phyloP scores from a whole-genome alignment of 352 stramenopile species.

The Sclerospora graminicola region DNA sequence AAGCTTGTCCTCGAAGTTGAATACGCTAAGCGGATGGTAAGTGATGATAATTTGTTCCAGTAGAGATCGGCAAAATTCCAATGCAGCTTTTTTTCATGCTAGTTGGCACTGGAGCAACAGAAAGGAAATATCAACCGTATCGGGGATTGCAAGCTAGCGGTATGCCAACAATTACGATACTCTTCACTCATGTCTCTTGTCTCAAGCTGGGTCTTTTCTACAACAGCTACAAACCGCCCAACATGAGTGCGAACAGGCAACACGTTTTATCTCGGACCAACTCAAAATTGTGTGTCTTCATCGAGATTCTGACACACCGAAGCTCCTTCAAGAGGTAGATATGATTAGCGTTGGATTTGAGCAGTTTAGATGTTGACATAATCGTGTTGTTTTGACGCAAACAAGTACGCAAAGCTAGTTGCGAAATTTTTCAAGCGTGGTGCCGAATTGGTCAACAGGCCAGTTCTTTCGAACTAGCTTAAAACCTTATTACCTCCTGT shows the following conservation, averaged over 20 bases:
- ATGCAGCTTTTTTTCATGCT: not conserved
- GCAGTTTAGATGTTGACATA: not conserved
- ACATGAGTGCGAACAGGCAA: constrained; percentile 21
- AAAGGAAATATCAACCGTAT: constrained; percentile 50
- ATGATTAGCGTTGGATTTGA: constrained; percentile 2
- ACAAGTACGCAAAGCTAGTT: constrained; percentile 15
- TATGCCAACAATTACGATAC: constrained; percentile 13
- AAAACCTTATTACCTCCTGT: constrained; percentile 1
- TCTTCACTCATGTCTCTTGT: not conserved
- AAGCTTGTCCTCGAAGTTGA: constrained; percentile 60
- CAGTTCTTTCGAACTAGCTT: not conserved
- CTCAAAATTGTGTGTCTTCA: constrained; percentile 8
- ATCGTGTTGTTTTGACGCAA: not conserved
- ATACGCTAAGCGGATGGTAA: constrained; percentile 58
- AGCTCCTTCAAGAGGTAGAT: constrained; percentile 27
- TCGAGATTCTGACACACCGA: constrained; percentile 5
- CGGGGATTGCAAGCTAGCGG: constrained; percentile 40
- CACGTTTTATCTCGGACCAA: constrained; percentile 17
- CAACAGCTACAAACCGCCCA: constrained; percentile 23
- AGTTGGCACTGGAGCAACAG: constrained; percentile 46
- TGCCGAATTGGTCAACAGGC: constrained; percentile 1
- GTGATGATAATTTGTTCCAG: not conserved
- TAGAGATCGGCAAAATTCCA: not conserved
- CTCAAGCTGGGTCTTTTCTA: not conserved
- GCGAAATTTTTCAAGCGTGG: constrained; percentile 17